These are phyloP conservation scores for Elongisporangium senticosum DNA, from an alignment of 352 stramenopile genomes.

Conservation along the genomic window DNA sequence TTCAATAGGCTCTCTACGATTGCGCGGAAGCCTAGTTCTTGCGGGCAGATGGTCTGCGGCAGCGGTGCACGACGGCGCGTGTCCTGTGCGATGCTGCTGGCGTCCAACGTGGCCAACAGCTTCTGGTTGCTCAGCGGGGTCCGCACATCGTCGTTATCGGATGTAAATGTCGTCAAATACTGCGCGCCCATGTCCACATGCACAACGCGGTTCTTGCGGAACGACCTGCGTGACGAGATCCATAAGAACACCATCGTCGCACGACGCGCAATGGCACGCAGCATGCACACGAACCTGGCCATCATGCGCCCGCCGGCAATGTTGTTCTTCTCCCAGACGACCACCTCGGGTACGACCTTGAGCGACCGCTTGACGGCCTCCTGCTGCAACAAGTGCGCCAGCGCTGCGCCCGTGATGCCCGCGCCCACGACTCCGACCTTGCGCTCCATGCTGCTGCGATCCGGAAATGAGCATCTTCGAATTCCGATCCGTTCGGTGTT, in stretches of 20 bases:
- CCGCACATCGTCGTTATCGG: slow-evolving; percentile 47
- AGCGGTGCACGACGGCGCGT: slow-evolving; percentile 22
- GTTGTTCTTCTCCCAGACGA: slow-evolving; percentile 72
- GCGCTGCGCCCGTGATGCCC: slow-evolving; percentile 48
- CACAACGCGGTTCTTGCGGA: slow-evolving; percentile 43
- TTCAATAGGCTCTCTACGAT: slow-evolving; percentile 50
- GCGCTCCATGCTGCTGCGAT: slow-evolving; percentile 13
- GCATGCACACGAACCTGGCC: slow-evolving; percentile 36
- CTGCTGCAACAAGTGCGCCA: slow-evolving; percentile 48
- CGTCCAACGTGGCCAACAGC: slow-evolving; percentile 31
- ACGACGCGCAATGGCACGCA: not conserved
- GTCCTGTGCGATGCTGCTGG: slow-evolving; percentile 47
- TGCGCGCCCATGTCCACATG: slow-evolving; percentile 68
- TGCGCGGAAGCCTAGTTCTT: slow-evolving; percentile 42
- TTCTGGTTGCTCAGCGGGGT: slow-evolving; percentile 24
- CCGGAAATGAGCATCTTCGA: slow-evolving; percentile 1
- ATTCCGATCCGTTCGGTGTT: not conserved
- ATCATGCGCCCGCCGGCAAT: slow-evolving; percentile 62
- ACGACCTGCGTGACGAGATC: slow-evolving; percentile 23
- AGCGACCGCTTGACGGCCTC: slow-evolving; percentile 9
- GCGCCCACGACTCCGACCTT: slow-evolving; percentile 60
- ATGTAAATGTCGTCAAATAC: slow-evolving; percentile 52
- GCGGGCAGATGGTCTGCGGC: slow-evolving; percentile 29
- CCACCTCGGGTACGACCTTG: slow-evolving; percentile 19
- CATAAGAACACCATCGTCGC: slow-evolving; percentile 2